phyloP scores from a whole-genome alignment of 2,329 filamentous ascomycete species.

The Stachybotrys chartarum region DNA sequence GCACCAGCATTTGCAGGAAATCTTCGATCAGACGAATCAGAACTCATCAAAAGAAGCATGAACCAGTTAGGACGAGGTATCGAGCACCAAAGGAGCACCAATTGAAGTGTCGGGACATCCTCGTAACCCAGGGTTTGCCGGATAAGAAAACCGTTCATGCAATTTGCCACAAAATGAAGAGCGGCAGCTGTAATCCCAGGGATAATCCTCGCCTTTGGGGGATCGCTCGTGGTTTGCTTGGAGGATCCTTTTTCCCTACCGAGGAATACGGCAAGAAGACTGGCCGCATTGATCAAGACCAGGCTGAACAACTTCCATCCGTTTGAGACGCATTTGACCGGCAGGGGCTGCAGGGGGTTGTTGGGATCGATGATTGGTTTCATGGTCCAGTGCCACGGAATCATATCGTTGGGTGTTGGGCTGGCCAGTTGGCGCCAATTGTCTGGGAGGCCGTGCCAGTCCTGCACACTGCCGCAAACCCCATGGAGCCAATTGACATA shows the following conservation, averaged over 20 bases:
- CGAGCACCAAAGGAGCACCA: constrained; percentile 2
- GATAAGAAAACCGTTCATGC: neutral
- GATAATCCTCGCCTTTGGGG: neutral
- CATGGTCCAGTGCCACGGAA: neutral
- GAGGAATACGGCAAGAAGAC: neutral
- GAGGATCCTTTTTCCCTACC: neutral
- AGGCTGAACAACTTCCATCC: neutral
- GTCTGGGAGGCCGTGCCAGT: constrained; percentile 2
- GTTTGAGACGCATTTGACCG: neutral
- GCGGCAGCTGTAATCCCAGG: neutral
- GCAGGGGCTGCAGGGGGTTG: neutral
- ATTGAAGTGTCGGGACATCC: neutral
- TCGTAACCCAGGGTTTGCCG: neutral
- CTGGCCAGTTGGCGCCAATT: constrained; percentile 1
- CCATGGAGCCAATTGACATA: constrained; percentile 3
- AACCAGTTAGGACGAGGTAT: neutral
- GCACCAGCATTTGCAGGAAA: neutral
- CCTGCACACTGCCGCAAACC: constrained; percentile 1
- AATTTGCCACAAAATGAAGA: neutral
- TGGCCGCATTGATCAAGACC: neutral
- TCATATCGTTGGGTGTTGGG: neutral
- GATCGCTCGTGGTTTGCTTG: neutral
- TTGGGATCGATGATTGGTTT: neutral
- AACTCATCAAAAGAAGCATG: neutral
- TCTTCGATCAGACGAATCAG: neutral